Percentiles rank a stretch among this genome's conserved stretches.
phyloP scores from a whole-genome alignment of 768 basidiomycete genomes.

The Mycena pura region DNA sequence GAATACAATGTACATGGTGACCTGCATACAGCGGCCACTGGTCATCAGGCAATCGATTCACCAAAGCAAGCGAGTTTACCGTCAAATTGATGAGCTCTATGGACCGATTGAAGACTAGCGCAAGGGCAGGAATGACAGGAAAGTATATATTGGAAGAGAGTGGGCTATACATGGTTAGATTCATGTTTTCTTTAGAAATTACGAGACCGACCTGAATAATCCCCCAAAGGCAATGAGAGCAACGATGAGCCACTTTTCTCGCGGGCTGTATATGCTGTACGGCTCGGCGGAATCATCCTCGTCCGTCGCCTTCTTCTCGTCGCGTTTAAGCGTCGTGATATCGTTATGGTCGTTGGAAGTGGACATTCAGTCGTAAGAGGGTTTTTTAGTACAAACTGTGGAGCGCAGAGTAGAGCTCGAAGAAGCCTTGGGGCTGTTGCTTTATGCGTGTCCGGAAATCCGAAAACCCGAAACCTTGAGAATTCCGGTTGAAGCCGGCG shows the following conservation, averaged over 20 bases:
- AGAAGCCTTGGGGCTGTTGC: too few species aligned
- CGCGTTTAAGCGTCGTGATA: too few species aligned
- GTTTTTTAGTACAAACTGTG: too few species aligned
- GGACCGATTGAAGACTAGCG: conserved; percentile 66
- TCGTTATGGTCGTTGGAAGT: too few species aligned
- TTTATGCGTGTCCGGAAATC: too few species aligned
- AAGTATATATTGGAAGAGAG: conserved; percentile 81
- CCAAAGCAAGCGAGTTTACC: conserved; percentile 49
- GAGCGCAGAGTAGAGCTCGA: too few species aligned
- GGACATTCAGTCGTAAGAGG: too few species aligned
- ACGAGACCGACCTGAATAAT: conserved; percentile 60
- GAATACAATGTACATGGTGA: conserved; percentile 75
- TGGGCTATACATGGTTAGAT: conserved; percentile 47
- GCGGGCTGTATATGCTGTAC: conserved; percentile 54
- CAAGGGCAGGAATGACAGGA: conserved; percentile 76
- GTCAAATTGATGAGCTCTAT: conserved; percentile 81
- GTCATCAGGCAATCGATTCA: neutral
- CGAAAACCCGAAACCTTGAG: too few species aligned
- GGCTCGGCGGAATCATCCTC: neutral
- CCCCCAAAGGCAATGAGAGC: conserved; percentile 62
- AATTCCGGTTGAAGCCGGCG: too few species aligned
- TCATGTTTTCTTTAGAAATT: neutral
- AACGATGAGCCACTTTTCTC: conserved; percentile 77
- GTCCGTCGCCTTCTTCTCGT: neutral
- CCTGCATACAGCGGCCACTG: conserved; percentile 35